Conservation (phyloP, 768 basidiomycete species). For the Mycena indigotica region DNA sequence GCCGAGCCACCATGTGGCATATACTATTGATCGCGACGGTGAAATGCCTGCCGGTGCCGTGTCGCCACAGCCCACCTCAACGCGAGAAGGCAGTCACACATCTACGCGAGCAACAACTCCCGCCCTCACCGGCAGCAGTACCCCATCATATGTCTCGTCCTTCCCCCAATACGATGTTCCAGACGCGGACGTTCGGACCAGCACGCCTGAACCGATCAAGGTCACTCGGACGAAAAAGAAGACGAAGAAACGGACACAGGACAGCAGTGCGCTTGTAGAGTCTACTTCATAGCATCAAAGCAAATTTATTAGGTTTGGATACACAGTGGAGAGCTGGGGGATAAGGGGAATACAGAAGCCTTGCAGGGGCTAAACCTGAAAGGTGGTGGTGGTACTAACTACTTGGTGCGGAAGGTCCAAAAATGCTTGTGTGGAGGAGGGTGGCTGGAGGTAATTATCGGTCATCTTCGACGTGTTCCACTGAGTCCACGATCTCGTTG, state of each 20-base stretch:
- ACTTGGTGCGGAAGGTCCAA: constrained; percentile 21
- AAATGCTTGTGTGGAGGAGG: constrained; percentile 14
- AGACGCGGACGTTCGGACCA: constrained; percentile 48
- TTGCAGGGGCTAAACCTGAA: not conserved
- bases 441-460: constrained; percentile 37
- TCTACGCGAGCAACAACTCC: constrained; percentile 30
- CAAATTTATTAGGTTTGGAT: constrained; percentile 27
- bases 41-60: constrained; percentile 79
- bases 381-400: constrained; percentile 5
- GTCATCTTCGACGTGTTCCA: constrained; percentile 85
- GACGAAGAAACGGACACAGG: constrained; percentile 62
- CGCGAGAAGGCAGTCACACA: constrained; percentile 2
- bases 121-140: constrained; percentile 32
- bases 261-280: not conserved
- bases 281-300: constrained; percentile 20
- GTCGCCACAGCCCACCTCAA: constrained; percentile 15
- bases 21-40: constrained; percentile 73
- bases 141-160: constrained; percentile 39
- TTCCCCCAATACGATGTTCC: constrained; percentile 60
- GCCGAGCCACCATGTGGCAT: constrained; percentile 47
- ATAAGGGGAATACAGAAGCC: not conserved
- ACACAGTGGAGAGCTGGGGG: constrained; percentile 21
- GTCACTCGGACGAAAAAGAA: constrained; percentile 75
- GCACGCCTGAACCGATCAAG: constrained; percentile 71
- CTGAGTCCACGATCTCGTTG: constrained; percentile 91